phyloP scores from a whole-genome alignment of 495 filamentous ascomycete species.

The Neurospora tetrasperma region DNA sequence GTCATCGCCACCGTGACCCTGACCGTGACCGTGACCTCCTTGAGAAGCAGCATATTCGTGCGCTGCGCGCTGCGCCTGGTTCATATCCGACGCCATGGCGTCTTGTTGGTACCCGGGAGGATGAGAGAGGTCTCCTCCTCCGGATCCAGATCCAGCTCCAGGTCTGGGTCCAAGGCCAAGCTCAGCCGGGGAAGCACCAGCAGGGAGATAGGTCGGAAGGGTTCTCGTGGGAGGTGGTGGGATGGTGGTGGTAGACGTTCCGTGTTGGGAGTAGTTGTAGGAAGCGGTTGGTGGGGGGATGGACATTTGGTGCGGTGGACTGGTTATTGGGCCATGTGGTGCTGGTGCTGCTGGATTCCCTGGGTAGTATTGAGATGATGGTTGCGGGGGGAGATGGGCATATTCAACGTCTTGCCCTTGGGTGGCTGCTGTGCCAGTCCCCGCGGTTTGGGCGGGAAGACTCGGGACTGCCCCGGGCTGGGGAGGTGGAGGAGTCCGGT shows the following conservation, averaged over 20 bases:
- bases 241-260: conserved; percentile 22
- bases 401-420: background rate
- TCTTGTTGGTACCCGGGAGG: conserved; percentile 45
- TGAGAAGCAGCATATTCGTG: conserved; percentile 10
- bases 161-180: background rate
- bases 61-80: conserved; percentile 10
- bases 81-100: conserved; percentile 32
- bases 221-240: conserved; percentile 5
- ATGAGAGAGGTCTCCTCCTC: conserved; percentile 3
- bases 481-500: conserved; percentile 41
- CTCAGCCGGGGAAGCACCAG: background rate
- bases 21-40: conserved; percentile 26
- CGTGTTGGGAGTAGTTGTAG: conserved; percentile 21
- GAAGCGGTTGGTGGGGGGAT: conserved; percentile 26
- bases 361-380: background rate
- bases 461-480: conserved; percentile 42
- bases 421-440: background rate
- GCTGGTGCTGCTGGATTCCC: conserved; percentile 3
- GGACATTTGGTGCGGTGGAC: conserved; percentile 31
- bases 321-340: conserved; percentile 21
- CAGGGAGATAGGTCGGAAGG: background rate
- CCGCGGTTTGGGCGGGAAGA: conserved; percentile 8
- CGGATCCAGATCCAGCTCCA: background rate
- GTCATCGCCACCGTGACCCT: background rate
- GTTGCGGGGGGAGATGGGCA: background rate